Percentiles rank a stretch among this genome's conserved stretches.
These are phyloP conservation scores for Conticribra guillardii DNA, from an alignment of 108 stramenopile species.

Conservation along the genomic window DNA sequence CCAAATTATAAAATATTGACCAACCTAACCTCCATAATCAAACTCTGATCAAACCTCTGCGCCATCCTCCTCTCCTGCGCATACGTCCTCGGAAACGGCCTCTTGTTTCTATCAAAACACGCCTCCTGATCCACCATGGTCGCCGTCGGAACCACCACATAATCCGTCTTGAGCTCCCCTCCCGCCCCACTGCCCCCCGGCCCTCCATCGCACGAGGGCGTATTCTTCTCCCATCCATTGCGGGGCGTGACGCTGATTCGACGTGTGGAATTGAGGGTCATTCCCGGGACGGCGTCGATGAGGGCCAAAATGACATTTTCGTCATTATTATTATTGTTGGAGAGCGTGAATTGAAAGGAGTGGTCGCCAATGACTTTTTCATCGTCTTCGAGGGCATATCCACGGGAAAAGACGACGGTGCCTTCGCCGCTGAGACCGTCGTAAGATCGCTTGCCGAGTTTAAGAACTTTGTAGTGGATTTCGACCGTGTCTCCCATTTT, in stretches of 20 bases:
- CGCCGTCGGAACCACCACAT: conserved; percentile 85
- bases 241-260: conserved; percentile 78
- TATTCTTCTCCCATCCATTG: conserved; percentile 81
- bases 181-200: conserved; percentile 80
- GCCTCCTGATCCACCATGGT: conserved; percentile 86
- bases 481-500: conserved; percentile 62
- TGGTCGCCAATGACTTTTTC: conserved; percentile 68
- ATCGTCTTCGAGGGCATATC: conserved; percentile 87
- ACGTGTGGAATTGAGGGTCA: conserved; percentile 64
- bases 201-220: conserved; percentile 80
- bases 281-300: conserved; percentile 74
- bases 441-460: conserved; percentile 84
- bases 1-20: too few species aligned
- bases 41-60: conserved; percentile 87
- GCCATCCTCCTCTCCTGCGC: conserved; percentile 88
- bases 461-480: conserved; percentile 79
- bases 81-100: conserved; percentile 81
- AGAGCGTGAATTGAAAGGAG: conserved; percentile 63
- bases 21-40: conserved; percentile 87
- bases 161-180: conserved; percentile 80
- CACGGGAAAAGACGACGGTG: conserved; percentile 59
- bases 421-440: conserved; percentile 90
- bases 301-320: conserved; percentile 66
- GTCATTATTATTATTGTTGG: too few species aligned
- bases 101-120: conserved; percentile 80